Percentiles rank a stretch among this genome's conserved stretches.
Conservation (phyloP, 768 basidiomycete species). For the Coprinopsis marcescibilis region DNA sequence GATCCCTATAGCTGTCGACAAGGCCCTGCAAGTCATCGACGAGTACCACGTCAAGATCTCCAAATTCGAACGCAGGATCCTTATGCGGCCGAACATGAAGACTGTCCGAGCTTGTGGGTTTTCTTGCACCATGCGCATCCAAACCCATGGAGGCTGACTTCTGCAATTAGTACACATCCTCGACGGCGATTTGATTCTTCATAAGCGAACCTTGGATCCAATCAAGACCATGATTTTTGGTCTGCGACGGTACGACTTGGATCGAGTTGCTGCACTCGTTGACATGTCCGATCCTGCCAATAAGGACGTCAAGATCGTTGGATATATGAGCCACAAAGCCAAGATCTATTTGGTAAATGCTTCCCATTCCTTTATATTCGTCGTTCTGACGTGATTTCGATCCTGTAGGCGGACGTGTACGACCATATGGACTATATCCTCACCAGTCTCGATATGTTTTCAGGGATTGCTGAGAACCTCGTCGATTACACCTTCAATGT, state of each 20-base stretch:
- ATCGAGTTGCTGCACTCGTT: slow-evolving; percentile 55
- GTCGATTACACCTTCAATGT: slow-evolving; percentile 76
- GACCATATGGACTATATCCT: slow-evolving; percentile 76
- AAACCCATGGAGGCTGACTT: neutral
- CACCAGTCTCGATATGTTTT: slow-evolving; percentile 67
- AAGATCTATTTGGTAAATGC: slow-evolving; percentile 58
- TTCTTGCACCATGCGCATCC: neutral
- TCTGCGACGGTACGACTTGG: slow-evolving; percentile 62
- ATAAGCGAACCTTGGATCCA: slow-evolving; percentile 69
- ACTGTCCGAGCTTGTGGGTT: slow-evolving; percentile 53
- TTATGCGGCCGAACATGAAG: slow-evolving; percentile 55
- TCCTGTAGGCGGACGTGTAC: slow-evolving; percentile 65
- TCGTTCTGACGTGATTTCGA: slow-evolving; percentile 1
- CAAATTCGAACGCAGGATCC: slow-evolving; percentile 54
- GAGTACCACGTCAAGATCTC: slow-evolving; percentile 60
- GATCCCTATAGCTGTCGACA: slow-evolving; percentile 57
- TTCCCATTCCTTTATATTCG: neutral
- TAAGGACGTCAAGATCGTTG: slow-evolving; percentile 36
- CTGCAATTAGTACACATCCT: slow-evolving; percentile 58
- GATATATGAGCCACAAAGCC: slow-evolving; percentile 63
- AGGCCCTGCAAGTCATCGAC: slow-evolving; percentile 61
- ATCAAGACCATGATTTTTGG: slow-evolving; percentile 67
- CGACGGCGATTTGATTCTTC: slow-evolving; percentile 66
- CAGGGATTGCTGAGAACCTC: slow-evolving; percentile 62
- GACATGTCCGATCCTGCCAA: slow-evolving; percentile 37